Conservation (phyloP, 2,329 filamentous ascomycete genomes). For the Sclerotinia subarctica region DNA sequence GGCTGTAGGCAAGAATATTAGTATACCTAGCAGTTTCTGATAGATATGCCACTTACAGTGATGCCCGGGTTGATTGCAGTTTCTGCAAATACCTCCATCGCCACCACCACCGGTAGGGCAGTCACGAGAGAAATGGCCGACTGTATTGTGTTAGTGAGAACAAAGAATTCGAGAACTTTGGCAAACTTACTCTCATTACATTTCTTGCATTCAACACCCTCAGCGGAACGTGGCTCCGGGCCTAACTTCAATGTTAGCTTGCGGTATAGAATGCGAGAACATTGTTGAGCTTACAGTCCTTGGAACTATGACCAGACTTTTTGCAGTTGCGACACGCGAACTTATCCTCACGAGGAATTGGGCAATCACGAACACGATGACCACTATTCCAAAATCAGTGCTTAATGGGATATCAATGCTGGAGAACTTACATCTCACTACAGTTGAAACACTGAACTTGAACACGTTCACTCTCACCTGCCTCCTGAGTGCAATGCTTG, state of each 20-base stretch:
- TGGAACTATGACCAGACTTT: constrained; percentile 37
- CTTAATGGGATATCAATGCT: not conserved
- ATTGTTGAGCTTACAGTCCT: constrained; percentile 34
- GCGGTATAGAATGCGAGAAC: not conserved
- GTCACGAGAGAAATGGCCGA: constrained; percentile 60
- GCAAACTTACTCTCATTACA: constrained; percentile 36
- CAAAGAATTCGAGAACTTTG: not conserved
- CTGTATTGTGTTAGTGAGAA: constrained; percentile 38
- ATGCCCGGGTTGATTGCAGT: constrained; percentile 64
- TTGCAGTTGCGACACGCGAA: constrained; percentile 69
- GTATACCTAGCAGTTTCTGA: not conserved
- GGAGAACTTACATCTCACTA: constrained; percentile 39
- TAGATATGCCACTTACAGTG: constrained; percentile 28
- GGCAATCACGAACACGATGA: constrained; percentile 68
- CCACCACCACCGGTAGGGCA: constrained; percentile 60
- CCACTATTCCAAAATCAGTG: constrained; percentile 41
- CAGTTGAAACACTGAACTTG: constrained; percentile 65
- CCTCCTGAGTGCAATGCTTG: constrained; percentile 60
- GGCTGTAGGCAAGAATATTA: constrained; percentile 24
- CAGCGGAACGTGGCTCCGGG: constrained; percentile 58
- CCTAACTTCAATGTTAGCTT: constrained; percentile 24
- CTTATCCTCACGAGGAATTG: constrained; percentile 58
- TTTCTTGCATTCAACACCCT: constrained; percentile 40
- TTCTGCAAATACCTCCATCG: constrained; percentile 53
- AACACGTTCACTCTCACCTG: constrained; percentile 46